Evolutionary conservation across 2,329 filamentous ascomycete species (phyloP).

Genomic region (Sodiomyces alkalinus): DNA sequence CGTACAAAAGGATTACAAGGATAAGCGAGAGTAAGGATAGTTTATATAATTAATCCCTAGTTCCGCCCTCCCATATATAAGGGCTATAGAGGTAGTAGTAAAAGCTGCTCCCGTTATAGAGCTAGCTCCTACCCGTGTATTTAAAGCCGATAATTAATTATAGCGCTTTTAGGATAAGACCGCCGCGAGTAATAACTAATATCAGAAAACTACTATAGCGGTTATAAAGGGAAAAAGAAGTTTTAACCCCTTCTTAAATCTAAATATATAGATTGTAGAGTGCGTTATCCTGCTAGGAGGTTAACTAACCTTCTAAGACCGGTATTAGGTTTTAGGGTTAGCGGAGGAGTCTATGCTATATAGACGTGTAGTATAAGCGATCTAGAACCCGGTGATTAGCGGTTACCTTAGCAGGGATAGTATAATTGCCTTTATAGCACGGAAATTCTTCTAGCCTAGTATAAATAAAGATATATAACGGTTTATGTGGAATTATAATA

Average conservation of each 20-base stretch:
- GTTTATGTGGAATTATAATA: not conserved
- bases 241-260: not conserved
- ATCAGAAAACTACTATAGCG: not conserved
- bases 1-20: not conserved
- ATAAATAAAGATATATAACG: not conserved
- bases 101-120: too few relatives aligned
- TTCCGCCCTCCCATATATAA: too few relatives aligned
- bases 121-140: not conserved
- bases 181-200: not conserved
- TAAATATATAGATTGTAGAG: conserved; percentile 1
- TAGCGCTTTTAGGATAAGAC: not conserved
- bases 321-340: not conserved
- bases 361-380: not conserved
- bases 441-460: conserved; percentile 1
- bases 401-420: not conserved
- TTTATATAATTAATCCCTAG: conserved; percentile 1
- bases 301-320: not conserved
- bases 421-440: not conserved
- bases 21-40: not conserved
- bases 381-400: not conserved
- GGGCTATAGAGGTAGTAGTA: too few relatives aligned
- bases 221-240: not conserved
- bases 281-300: not conserved
- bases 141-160: not conserved
- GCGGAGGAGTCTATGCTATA: not conserved